These are phyloP conservation scores for Porpolomopsis calyptriformis DNA, from an alignment of 768 basidiomycete species.

Conservation along the genomic window DNA sequence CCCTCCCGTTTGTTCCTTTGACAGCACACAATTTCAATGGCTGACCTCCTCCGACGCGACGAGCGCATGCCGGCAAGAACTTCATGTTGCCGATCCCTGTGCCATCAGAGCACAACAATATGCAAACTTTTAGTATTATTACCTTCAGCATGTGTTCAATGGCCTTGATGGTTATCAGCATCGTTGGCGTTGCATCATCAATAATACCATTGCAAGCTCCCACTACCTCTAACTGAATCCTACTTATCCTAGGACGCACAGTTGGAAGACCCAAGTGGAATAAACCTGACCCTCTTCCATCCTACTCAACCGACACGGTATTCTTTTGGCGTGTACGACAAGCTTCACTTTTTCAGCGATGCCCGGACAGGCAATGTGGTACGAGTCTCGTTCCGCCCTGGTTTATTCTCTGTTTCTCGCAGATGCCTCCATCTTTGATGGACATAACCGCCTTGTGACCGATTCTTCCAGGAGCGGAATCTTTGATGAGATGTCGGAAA, in stretches of 20 bases:
- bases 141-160: slow-evolving; percentile 51
- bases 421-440: slow-evolving; percentile 88
- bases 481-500: slow-evolving; percentile 24
- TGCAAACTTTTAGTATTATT: slow-evolving; percentile 10
- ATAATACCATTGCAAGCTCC: slow-evolving; percentile 51
- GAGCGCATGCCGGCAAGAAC: slow-evolving; percentile 49
- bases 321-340: slow-evolving; percentile 77
- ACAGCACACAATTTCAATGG: slow-evolving; percentile 71
- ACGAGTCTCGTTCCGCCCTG: slow-evolving; percentile 5
- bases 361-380: slow-evolving; percentile 80
- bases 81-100: too few species aligned
- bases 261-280: slow-evolving; percentile 63
- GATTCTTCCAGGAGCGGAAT: slow-evolving; percentile 54
- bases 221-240: too few species aligned
- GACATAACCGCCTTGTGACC: slow-evolving; percentile 82
- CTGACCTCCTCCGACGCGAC: slow-evolving; percentile 69
- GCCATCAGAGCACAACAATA: neutral
- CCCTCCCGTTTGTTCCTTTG: too few species aligned
- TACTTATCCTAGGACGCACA: too few species aligned
- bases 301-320: slow-evolving; percentile 69
- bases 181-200: slow-evolving; percentile 65
- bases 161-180: slow-evolving; percentile 77
- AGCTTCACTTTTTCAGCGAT: slow-evolving; percentile 70
- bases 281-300: slow-evolving; percentile 70
- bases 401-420: slow-evolving; percentile 10